These are phyloP conservation scores for Mitragyna speciosa DNA, from an alignment of 257 asterid species.

Conservation along the genomic window DNA sequence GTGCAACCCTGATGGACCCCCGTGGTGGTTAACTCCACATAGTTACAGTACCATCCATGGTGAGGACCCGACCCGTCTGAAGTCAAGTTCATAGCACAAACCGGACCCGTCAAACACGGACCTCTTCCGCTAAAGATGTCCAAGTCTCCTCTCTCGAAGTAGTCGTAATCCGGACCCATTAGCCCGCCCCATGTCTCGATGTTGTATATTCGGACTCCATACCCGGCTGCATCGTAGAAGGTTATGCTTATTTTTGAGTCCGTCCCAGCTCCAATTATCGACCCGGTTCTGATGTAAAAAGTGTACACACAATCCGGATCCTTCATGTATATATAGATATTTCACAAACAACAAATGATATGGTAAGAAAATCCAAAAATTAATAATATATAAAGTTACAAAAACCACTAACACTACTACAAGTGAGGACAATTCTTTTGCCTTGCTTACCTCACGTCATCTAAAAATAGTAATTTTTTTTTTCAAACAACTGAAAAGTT, in stretches of 20 bases:
- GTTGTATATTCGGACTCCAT: slow-evolving; percentile 50
- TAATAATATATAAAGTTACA: too few species aligned
- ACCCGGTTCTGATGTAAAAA: slow-evolving; percentile 55
- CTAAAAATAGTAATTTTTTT: too few species aligned
- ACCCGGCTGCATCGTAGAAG: slow-evolving; percentile 43
- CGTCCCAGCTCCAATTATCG: slow-evolving; percentile 58
- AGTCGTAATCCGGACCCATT: slow-evolving; percentile 59
- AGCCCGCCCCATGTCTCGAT: slow-evolving; percentile 74
- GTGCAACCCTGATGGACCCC: slow-evolving; percentile 49
- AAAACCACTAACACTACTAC: too few species aligned
- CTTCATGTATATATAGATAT: slow-evolving; percentile 24
- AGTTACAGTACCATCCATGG: slow-evolving; percentile 74
- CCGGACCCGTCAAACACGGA: slow-evolving; percentile 59
- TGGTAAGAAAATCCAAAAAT: too few species aligned
- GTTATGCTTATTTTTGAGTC: slow-evolving; percentile 55
- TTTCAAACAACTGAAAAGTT: too few species aligned
- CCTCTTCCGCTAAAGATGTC: slow-evolving; percentile 72
- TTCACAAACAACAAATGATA: too few species aligned
- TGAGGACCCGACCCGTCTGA: slow-evolving; percentile 66
- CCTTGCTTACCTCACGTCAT: too few species aligned
- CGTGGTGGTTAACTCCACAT: slow-evolving; percentile 57
- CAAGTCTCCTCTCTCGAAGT: slow-evolving; percentile 69
- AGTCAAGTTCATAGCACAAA: slow-evolving; percentile 60
- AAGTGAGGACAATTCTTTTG: too few species aligned
- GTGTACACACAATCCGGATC: slow-evolving; percentile 69